phyloP scores from a whole-genome alignment of 2,329 filamentous ascomycete genomes.

The Cercospora citrullina region DNA sequence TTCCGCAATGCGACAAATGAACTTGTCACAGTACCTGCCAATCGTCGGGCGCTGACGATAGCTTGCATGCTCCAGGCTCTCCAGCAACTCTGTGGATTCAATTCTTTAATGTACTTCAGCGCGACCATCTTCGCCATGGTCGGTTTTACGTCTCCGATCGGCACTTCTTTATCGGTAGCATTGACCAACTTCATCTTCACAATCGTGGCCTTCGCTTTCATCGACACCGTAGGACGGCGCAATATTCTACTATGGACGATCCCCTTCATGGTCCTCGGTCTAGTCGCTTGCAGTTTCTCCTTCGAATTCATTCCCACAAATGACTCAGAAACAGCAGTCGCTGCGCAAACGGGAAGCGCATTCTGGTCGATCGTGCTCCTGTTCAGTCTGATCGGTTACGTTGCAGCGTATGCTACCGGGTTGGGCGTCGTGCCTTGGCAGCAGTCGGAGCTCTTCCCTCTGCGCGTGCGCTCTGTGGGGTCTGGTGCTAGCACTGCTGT shows the following conservation, averaged over 20 bases:
- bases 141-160: conserved; percentile 49
- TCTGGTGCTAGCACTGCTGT: conserved; percentile 75
- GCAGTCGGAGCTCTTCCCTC: conserved; percentile 82
- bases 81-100: conserved; percentile 62
- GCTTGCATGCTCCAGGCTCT: conserved; percentile 83
- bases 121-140: conserved; percentile 51
- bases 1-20: conserved; percentile 37
- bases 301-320: conserved; percentile 61
- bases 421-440: conserved; percentile 95
- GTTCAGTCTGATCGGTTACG: conserved; percentile 75
- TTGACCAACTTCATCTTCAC: conserved; percentile 51
- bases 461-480: conserved; percentile 70
- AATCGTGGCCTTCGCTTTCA: conserved; percentile 47
- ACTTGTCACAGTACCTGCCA: conserved; percentile 47
- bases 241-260: conserved; percentile 77
- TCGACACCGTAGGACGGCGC: conserved; percentile 48
- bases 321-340: neutral
- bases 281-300: conserved; percentile 68
- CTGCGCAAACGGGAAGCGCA: neutral
- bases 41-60: conserved; percentile 75
- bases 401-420: conserved; percentile 81
- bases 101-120: conserved; percentile 52
- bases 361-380: conserved; percentile 60
- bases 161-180: conserved; percentile 48
- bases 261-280: conserved; percentile 76